Evolutionary conservation across 2,329 filamentous ascomycete genomes (phyloP).

Genomic region (Byssochlamys sp.): DNA sequence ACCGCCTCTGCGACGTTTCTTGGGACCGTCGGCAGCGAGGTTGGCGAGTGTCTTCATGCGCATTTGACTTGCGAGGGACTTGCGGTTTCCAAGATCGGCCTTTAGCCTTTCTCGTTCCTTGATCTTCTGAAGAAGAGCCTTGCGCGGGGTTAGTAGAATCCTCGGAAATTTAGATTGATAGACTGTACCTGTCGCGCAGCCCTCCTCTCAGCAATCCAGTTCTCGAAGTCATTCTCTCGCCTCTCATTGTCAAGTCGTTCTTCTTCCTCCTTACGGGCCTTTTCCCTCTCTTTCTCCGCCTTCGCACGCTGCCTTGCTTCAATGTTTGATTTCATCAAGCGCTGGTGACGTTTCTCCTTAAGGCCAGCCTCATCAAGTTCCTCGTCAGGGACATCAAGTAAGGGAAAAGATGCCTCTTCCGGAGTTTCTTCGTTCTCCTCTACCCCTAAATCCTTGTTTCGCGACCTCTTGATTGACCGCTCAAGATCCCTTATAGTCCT

Average conservation of each 20-base stretch:
- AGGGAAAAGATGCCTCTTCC: conserved; percentile 69
- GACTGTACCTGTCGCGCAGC: conserved; percentile 50
- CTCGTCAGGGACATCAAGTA: conserved; percentile 82
- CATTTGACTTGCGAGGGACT: conserved; percentile 89
- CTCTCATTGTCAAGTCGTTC: conserved; percentile 74
- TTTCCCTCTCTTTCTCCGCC: conserved; percentile 88
- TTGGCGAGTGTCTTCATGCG: conserved; percentile 98
- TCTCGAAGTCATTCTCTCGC: conserved; percentile 71
- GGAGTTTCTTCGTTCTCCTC: conserved; percentile 70
- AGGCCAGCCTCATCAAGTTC: conserved; percentile 82
- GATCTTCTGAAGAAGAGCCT: conserved; percentile 64
- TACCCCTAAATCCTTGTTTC: conserved; percentile 87
- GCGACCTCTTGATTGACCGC: conserved; percentile 74
- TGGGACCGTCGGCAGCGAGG: conserved; percentile 77
- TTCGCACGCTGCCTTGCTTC: conserved; percentile 90
- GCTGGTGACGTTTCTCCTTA: conserved; percentile 87
- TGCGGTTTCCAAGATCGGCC: conserved; percentile 88
- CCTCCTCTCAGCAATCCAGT: conserved; percentile 76
- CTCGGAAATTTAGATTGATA: neutral
- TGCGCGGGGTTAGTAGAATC: conserved; percentile 27
- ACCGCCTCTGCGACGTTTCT: conserved; percentile 73
- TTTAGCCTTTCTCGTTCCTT: conserved; percentile 90
- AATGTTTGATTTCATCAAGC: conserved; percentile 85
- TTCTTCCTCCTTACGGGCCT: conserved; percentile 71
- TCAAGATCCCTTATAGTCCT: conserved; percentile 81